Base-by-base conservation (phyloP, 306 rosid species). In the Ammopiptanthus mongolicus region DNA sequence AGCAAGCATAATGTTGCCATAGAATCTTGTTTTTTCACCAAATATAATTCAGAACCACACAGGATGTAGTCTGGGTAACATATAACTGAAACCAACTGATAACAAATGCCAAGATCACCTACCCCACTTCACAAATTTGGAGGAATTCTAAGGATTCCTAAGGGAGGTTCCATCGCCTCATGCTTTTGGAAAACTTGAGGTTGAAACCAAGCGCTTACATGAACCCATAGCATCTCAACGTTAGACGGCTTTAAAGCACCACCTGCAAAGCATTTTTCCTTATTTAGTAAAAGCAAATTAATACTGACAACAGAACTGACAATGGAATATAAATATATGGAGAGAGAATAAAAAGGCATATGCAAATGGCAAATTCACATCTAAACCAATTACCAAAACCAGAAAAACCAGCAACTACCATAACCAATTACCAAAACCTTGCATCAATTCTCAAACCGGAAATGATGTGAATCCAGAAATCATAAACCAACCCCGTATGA, bases 181-280 rank as follows among this genome's bases (percentile, higher is more conserved):
- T 85, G 90, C 75, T 95, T 78, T 79, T 85, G 79, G 83, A 95
- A 95, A 80, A 95, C 89, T 83, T 89, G 91, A 65, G 90, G 97
- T 74, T 70, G 88, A 84, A 95, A 95, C 99, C 99, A 95, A 80
- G 99, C 99, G 22, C 99, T 86, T 79, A 95, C 90, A 81, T 95
- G 99, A 82, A 87, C 92, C 99, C 99, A 95, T 69, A 88, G 86
- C 77, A 71, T 80, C 82, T 88, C 97, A 55, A 90, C 97, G 71
- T 92, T 97, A 28, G 97, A 90, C 79, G 99, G 97, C 91, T 95
- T 95, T 84, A 95, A 73, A 60, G 99, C 99, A 82, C 99, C 99
- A 21, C 99, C 99, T 95, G 80, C 44, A 77, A 69, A 83, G 66
- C 74, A 82, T 67, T 39, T 53, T 75, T 59, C 12, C 60, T 33